Conservation (phyloP, 108 stramenopile genomes). For the Fistulifera pelliculosa region DNA sequence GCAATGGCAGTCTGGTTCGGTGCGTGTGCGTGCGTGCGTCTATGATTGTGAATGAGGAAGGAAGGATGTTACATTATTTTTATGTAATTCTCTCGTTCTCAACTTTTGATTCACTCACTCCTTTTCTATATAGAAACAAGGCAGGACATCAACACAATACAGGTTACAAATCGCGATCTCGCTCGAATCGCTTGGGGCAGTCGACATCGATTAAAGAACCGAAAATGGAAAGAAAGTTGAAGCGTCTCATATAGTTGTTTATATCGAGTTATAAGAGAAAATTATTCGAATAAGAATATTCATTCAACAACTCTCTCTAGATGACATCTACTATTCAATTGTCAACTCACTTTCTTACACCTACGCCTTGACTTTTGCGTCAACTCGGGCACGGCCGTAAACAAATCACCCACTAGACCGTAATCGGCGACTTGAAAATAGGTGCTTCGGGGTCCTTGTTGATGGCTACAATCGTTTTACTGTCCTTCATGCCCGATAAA, state of each 20-base stretch:
- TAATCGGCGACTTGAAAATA: slow-evolving; percentile 99
- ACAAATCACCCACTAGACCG: slow-evolving; percentile 93
- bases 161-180: slow-evolving; percentile 56
- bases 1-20: slow-evolving; percentile 67
- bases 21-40: too few relatives aligned
- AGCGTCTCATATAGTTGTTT: slow-evolving; percentile 40
- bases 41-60: too few relatives aligned
- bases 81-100: too few relatives aligned
- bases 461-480: slow-evolving; percentile 98
- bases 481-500: slow-evolving; percentile 98
- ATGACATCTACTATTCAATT: not conserved
- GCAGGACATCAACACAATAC: slow-evolving; percentile 69
- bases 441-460: slow-evolving; percentile 99
- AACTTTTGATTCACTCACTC: not conserved
- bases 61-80: too few relatives aligned
- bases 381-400: slow-evolving; percentile 95
- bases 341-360: not conserved
- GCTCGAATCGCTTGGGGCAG: slow-evolving; percentile 46
- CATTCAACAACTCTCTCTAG: not conserved
- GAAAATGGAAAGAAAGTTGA: slow-evolving; percentile 59
- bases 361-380: slow-evolving; percentile 57
- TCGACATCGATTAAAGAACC: slow-evolving; percentile 50
- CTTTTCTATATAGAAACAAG: slow-evolving; percentile 24
- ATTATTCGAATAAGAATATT: too few relatives aligned
- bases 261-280: too few relatives aligned